phyloP scores from a whole-genome alignment of 1,284 basidiomycete species.

The Lignosus rhinocerotis region DNA sequence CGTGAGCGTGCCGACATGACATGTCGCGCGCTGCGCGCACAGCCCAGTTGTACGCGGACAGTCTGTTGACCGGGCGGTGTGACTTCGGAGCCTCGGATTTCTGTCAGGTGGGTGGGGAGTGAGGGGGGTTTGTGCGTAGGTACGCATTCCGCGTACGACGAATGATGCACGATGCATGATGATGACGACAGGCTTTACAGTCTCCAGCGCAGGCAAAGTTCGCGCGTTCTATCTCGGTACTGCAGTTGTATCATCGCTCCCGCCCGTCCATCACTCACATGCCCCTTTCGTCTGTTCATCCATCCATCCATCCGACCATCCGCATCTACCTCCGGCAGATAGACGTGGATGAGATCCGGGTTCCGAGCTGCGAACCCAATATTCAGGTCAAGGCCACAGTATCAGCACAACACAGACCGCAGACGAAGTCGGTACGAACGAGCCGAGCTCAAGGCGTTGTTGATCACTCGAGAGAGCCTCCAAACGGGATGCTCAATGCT shows the following conservation, averaged over 20 bases:
- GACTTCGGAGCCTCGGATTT: background rate
- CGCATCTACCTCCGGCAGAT: constrained; percentile 4
- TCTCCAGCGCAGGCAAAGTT: background rate
- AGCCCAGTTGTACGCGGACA: constrained; percentile 2
- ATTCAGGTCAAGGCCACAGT: no score
- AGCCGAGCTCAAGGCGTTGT: constrained; percentile 13
- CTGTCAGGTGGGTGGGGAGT: constrained; percentile 1
- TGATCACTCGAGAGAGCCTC: constrained; percentile 14
- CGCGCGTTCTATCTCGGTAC: background rate
- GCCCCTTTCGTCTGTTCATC: background rate
- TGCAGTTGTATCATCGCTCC: background rate
- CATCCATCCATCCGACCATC: background rate
- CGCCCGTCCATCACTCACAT: background rate
- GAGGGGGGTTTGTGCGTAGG: background rate
- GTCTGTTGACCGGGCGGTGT: background rate
- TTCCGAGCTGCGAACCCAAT: background rate
- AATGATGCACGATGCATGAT: background rate
- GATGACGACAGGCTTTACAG: background rate
- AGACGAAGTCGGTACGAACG: constrained; percentile 17
- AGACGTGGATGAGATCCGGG: constrained; percentile 2
- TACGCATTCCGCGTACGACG: background rate
- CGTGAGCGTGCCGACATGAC: background rate
- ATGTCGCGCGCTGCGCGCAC: background rate
- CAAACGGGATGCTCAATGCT: constrained; percentile 25
- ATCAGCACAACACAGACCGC: no score